Percentiles rank a stretch among this genome's conserved stretches.
Conservation (phyloP, 805 yeast species). For the Brettanomyces sp. region DNA sequence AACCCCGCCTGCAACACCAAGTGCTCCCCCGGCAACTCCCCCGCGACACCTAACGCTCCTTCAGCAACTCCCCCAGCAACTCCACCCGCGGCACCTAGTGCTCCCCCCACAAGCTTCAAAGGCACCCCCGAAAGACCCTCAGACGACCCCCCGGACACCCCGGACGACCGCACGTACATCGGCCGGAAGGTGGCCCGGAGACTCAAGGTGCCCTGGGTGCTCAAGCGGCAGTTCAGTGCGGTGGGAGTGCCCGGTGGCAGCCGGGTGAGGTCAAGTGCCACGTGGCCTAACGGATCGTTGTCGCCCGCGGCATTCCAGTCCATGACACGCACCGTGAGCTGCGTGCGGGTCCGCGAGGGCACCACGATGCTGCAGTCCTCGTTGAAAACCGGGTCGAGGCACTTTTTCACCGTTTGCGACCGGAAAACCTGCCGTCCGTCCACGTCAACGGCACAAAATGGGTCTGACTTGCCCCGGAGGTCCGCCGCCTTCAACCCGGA, state of each 20-base stretch:
- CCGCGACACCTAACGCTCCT: conserved; percentile 31
- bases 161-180: conserved; percentile 55
- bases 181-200: conserved; percentile 50
- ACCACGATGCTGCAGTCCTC: conserved; percentile 52
- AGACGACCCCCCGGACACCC: conserved; percentile 38
- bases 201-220: conserved; percentile 58
- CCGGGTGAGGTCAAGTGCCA: conserved; percentile 37
- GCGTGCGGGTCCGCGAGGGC: conserved; percentile 50
- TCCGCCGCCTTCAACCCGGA: conserved; percentile 49
- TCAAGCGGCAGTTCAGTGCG: conserved; percentile 39
- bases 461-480: conserved; percentile 72
- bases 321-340: conserved; percentile 39
- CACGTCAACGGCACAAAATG: conserved; percentile 43
- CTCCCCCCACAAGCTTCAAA: conserved; percentile 27
- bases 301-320: conserved; percentile 79
- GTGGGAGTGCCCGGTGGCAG: conserved; percentile 34
- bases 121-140: conserved; percentile 30
- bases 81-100: conserved; percentile 14
- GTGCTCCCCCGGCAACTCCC: conserved; percentile 30
- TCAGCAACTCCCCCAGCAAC: conserved; percentile 31
- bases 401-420: conserved; percentile 55
- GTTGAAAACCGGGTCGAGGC: conserved; percentile 70
- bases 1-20: conserved; percentile 31
- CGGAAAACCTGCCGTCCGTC: conserved; percentile 47
- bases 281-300: conserved; percentile 51